phyloP scores from a whole-genome alignment of 2,329 filamentous ascomycete genomes.

The Fusarium hostae region DNA sequence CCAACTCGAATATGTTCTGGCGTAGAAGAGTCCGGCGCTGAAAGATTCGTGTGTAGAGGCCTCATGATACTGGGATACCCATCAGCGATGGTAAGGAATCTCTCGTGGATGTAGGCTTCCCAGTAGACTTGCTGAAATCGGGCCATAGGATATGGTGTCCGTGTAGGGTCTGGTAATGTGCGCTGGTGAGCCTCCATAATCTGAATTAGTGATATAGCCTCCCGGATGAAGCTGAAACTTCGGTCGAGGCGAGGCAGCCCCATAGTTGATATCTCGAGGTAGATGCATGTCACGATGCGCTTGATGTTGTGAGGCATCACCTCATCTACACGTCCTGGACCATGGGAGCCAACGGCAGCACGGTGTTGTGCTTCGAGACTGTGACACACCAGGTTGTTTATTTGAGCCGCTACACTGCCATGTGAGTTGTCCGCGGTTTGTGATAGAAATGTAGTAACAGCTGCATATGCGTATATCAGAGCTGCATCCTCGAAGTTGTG shows the following conservation, averaged over 20 bases:
- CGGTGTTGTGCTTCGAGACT: constrained; percentile 46
- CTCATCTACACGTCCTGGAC: constrained; percentile 52
- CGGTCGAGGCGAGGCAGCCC: constrained; percentile 59
- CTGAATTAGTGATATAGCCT: constrained; percentile 55
- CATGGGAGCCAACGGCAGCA: constrained; percentile 45
- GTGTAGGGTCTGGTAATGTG: constrained; percentile 26
- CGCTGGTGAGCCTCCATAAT: constrained; percentile 34
- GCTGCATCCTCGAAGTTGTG: constrained; percentile 34
- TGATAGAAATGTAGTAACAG: constrained; percentile 38
- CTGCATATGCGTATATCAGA: constrained; percentile 37
- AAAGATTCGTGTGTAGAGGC: constrained; percentile 48
- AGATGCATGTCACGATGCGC: constrained; percentile 62
- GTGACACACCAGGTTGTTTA: constrained; percentile 39
- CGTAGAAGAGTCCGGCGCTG: constrained; percentile 48
- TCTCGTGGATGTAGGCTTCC: constrained; percentile 66
- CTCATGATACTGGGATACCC: constrained; percentile 55
- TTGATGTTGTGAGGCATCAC: constrained; percentile 54
- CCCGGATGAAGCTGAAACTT: constrained; percentile 62
- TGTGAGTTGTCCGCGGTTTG: constrained; percentile 36
- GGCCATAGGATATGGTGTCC: constrained; percentile 24
- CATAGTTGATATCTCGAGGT: constrained; percentile 64
- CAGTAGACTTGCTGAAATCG: constrained; percentile 62
- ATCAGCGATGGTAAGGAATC: constrained; percentile 64
- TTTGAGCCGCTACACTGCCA: constrained; percentile 34
- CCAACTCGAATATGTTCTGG: constrained; percentile 51